These are phyloP conservation scores for Chaetothyriales sp. DNA, from an alignment of 2,329 filamentous ascomycete genomes.

Conservation along the genomic window DNA sequence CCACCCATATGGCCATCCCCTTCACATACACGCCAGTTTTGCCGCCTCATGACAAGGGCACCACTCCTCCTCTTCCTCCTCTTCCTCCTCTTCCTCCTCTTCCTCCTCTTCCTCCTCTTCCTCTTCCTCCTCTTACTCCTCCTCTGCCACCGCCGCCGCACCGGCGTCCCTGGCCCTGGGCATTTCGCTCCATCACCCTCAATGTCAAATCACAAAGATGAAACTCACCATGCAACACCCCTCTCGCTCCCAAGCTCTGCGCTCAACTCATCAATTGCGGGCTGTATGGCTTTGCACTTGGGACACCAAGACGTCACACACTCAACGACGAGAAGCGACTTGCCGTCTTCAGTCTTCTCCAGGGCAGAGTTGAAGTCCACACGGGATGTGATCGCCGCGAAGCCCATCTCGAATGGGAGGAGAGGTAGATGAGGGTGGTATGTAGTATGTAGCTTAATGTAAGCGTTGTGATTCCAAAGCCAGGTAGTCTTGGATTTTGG, in stretches of 20 bases:
- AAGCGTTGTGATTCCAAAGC: background rate
- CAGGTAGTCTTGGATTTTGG: too few species aligned
- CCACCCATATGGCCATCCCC: too few species aligned
- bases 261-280: background rate
- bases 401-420: background rate
- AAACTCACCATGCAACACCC: background rate
- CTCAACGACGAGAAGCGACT: background rate
- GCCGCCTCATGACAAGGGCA: too few species aligned
- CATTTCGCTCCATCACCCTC: too few species aligned
- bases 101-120: too few species aligned
- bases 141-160: too few species aligned
- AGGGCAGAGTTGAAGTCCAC: background rate
- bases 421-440: background rate
- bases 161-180: too few species aligned
- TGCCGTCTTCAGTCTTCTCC: background rate
- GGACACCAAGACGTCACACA: slow-evolving; percentile 1
- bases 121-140: too few species aligned
- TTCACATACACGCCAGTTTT: too few species aligned
- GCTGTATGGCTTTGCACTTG: background rate
- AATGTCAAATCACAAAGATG: too few species aligned
- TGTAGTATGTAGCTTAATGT: background rate
- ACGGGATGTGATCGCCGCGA: background rate
- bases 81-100: too few species aligned
- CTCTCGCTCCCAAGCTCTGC: background rate
- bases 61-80: too few species aligned